Conservation (phyloP, 176 grass and related monocot species). For the Rhipidocladum racemiflorum region DNA sequence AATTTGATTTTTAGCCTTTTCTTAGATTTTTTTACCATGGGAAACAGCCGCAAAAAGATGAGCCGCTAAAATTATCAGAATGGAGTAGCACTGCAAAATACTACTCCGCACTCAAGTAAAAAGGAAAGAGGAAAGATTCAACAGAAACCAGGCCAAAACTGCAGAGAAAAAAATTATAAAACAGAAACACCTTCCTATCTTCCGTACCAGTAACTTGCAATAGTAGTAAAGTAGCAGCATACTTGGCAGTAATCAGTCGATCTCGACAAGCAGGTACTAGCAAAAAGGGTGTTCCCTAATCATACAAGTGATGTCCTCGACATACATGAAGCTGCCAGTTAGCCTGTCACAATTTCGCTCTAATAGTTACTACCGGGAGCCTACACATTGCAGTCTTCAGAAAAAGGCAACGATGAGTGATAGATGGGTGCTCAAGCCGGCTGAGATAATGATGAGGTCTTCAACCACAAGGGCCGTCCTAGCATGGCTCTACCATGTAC, state of each 20-base stretch:
- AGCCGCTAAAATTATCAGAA: not conserved
- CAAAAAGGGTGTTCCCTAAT: not conserved
- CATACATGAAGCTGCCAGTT: constrained; percentile 5
- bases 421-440: constrained; percentile 7
- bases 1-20: too few species aligned
- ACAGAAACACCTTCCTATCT: not conserved
- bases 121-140: not conserved
- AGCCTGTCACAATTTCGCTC: not conserved
- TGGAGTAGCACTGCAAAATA: not conserved
- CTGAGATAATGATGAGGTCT: constrained; percentile 59
- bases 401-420: not conserved
- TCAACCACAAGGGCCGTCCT: constrained; percentile 83
- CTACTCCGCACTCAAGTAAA: too few species aligned
- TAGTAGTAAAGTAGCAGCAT: not conserved
- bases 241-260: not conserved
- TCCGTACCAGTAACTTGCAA: not conserved
- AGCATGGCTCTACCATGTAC: constrained; percentile 82
- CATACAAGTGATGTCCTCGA: constrained; percentile 7
- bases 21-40: not conserved
- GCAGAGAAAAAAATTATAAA: not conserved
- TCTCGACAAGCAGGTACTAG: not conserved
- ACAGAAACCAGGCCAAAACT: not conserved
- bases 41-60: not conserved
- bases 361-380: not conserved
- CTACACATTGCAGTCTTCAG: not conserved